These are phyloP conservation scores for Kwoniella sp. DNA, from an alignment of 768 basidiomycete species.

Conservation along the genomic window DNA sequence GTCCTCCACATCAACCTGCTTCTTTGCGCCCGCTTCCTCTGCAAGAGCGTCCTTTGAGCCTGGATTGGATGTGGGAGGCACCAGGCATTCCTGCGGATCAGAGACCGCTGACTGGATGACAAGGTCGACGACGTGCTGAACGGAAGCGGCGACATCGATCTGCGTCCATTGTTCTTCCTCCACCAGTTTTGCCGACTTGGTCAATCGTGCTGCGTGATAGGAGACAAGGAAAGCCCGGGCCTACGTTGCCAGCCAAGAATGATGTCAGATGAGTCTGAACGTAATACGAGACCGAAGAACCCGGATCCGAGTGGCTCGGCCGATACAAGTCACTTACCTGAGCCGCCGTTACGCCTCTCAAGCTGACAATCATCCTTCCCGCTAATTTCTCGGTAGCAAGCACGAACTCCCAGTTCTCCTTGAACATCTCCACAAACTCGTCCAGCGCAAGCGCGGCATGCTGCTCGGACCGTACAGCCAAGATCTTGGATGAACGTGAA, in stretches of 20 bases:
- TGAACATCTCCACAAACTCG: conserved; percentile 79
- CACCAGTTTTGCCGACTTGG: conserved; percentile 80
- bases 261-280: conserved; percentile 2
- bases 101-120: conserved; percentile 78
- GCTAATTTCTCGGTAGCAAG: conserved; percentile 82
- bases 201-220: conserved; percentile 81
- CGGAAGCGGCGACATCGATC: conserved; percentile 66
- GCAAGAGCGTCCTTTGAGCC: conserved; percentile 34
- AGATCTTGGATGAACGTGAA: conserved; percentile 74
- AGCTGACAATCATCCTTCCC: conserved; percentile 86
- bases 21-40: conserved; percentile 54
- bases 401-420: conserved; percentile 85
- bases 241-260: conserved; percentile 56
- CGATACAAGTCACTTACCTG: conserved; percentile 71
- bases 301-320: no score
- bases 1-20: conserved; percentile 68
- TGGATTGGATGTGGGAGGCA: conserved; percentile 50
- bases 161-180: conserved; percentile 95
- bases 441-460: conserved; percentile 72
- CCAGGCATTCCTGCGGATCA: conserved; percentile 72
- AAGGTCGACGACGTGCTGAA: conserved; percentile 73
- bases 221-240: conserved; percentile 82
- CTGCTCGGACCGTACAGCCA: conserved; percentile 74
- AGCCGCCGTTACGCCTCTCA: conserved; percentile 79
- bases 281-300: conserved; percentile 6